Conservation (phyloP, 2,329 filamentous ascomycete species). For the Orbilia oligospora region DNA sequence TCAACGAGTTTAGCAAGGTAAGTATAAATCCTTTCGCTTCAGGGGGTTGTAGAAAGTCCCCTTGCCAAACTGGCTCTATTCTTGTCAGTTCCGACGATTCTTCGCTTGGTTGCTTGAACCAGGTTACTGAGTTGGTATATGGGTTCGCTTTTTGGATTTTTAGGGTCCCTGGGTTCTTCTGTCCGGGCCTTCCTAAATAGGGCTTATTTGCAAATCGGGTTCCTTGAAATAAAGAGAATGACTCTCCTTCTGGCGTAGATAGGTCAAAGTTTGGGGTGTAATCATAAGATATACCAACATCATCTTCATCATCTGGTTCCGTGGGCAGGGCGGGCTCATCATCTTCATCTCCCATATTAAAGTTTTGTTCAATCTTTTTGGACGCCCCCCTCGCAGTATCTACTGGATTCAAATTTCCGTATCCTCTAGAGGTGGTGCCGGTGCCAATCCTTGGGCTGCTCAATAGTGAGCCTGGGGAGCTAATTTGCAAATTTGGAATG, state of each 20-base stretch:
- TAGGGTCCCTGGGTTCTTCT: neutral
- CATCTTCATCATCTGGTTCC: slow-evolving; percentile 21
- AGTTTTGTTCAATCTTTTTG: neutral
- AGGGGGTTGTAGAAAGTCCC: slow-evolving; percentile 25
- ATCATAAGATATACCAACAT: neutral
- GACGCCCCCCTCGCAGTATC: slow-evolving; percentile 22
- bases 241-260: slow-evolving; percentile 22
- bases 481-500: neutral
- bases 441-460: neutral
- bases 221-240: slow-evolving; percentile 9
- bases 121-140: slow-evolving; percentile 29
- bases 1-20: slow-evolving; percentile 7
- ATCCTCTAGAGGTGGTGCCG: neutral
- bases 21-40: slow-evolving; percentile 25
- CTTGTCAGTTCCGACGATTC: slow-evolving; percentile 20
- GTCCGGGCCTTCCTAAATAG: neutral
- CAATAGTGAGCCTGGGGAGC: neutral
- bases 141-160: neutral
- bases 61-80: slow-evolving; percentile 36
- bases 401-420: slow-evolving; percentile 15
- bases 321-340: slow-evolving; percentile 22
- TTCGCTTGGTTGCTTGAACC: slow-evolving; percentile 13
- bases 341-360: slow-evolving; percentile 27
- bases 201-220: neutral
- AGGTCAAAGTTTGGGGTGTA: slow-evolving; percentile 20